phyloP scores from a whole-genome alignment of 441 rosid species.

The Hypseocharis bilobata region DNA sequence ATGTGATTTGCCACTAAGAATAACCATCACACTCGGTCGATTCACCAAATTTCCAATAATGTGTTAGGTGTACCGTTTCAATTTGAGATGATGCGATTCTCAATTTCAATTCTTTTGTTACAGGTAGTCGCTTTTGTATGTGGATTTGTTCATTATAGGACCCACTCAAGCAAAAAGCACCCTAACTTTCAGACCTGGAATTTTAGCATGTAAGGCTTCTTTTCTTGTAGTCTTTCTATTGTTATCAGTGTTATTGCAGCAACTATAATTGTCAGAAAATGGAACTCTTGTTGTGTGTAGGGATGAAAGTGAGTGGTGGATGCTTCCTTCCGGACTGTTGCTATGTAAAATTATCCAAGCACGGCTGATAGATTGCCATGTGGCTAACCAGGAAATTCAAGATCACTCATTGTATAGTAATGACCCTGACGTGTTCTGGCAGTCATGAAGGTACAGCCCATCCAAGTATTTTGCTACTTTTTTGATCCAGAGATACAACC shows the following conservation, averaged over 20 bases:
- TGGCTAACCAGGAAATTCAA: conserved; percentile 95
- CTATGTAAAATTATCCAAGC: conserved; percentile 84
- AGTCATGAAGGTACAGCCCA: conserved; percentile 42
- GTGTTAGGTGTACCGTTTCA: not conserved
- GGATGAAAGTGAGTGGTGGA: conserved; percentile 99
- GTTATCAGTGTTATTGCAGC: conserved; percentile 18
- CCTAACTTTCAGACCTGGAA: conserved; percentile 89
- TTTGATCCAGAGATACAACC: not conserved
- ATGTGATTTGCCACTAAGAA: no score
- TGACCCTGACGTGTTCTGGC: conserved; percentile 89
- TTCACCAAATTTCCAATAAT: no score
- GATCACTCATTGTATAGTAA: conserved; percentile 93
- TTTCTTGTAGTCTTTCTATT: not conserved
- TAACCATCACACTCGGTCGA: no score
- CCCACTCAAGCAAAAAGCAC: conserved; percentile 46
- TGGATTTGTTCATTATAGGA: conserved; percentile 73
- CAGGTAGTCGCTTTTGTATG: conserved; percentile 85
- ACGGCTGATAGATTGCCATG: conserved; percentile 88
- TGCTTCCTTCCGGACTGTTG: conserved; percentile 90
- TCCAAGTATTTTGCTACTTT: not conserved
- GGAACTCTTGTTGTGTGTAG: conserved; percentile 33
- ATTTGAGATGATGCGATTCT: not conserved
- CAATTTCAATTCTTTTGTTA: conserved; percentile 13
- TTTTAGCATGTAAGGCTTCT: conserved; percentile 61
- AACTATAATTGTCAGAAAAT: not conserved